These are phyloP conservation scores for Geosmithia morbida DNA, from an alignment of 2,329 filamentous ascomycete genomes.

Conservation along the genomic window DNA sequence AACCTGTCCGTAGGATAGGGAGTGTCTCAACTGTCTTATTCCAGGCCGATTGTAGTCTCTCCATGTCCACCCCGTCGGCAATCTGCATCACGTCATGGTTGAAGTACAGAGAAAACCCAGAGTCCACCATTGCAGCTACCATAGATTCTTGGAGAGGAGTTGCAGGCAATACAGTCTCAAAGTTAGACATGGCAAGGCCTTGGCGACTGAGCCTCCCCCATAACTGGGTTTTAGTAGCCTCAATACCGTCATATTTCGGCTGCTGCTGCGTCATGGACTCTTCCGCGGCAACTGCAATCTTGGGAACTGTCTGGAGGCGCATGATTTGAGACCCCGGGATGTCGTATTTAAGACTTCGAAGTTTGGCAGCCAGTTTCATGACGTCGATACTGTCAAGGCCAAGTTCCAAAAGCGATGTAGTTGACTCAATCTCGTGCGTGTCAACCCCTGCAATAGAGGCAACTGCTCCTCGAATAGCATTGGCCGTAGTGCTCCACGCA, in stretches of 20 bases:
- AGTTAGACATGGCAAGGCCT: constrained; percentile 17
- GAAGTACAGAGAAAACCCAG: constrained; percentile 64
- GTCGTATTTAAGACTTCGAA: constrained; percentile 44
- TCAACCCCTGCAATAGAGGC: constrained; percentile 43
- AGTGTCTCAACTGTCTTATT: constrained; percentile 38
- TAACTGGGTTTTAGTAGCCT: constrained; percentile 14
- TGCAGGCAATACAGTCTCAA: constrained; percentile 53
- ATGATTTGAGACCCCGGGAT: constrained; percentile 68
- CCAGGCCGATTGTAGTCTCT: constrained; percentile 48
- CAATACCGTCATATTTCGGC: not conserved
- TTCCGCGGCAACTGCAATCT: constrained; percentile 26
- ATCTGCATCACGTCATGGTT: constrained; percentile 69
- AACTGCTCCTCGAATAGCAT: constrained; percentile 44
- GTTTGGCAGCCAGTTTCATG: constrained; percentile 64
- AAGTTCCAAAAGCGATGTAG: constrained; percentile 61
- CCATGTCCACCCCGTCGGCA: constrained; percentile 33
- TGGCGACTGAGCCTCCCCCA: constrained; percentile 13
- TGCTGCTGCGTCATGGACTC: not conserved
- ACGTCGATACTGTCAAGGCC: constrained; percentile 87
- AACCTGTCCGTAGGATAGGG: constrained; percentile 63
- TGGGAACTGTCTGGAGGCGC: constrained; percentile 51
- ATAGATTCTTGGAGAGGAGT: constrained; percentile 82
- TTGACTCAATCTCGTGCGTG: constrained; percentile 33
- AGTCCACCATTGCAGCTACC: constrained; percentile 67
- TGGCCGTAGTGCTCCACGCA: constrained; percentile 40